Percentiles rank a stretch among this genome's conserved stretches.
These are phyloP conservation scores for Salix brachista DNA, from an alignment of 345 rosid genomes.

Conservation along the genomic window DNA sequence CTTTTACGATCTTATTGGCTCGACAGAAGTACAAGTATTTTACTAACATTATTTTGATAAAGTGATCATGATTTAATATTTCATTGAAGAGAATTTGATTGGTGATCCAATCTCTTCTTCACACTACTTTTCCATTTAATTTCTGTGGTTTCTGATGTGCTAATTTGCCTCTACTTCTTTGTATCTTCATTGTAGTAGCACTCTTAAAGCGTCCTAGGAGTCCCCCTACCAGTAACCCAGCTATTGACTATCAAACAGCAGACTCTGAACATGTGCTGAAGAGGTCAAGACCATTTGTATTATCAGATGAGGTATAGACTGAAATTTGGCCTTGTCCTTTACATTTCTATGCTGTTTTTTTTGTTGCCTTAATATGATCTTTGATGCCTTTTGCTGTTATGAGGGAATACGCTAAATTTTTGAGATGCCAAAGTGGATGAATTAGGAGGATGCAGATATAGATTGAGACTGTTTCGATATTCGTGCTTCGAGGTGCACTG, in stretches of 20 bases:
- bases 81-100: background rate
- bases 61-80: background rate
- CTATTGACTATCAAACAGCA: conserved; percentile 73
- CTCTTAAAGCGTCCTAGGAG: conserved; percentile 71
- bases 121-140: background rate
- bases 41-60: background rate
- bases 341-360: background rate
- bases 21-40: background rate
- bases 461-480: background rate
- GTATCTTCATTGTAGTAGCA: conserved; percentile 33
- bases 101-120: background rate
- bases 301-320: conserved; percentile 59
- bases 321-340: background rate
- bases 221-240: conserved; percentile 48
- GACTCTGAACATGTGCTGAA: conserved; percentile 68
- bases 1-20: background rate
- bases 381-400: background rate
- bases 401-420: background rate
- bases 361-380: background rate
- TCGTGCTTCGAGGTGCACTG: background rate
- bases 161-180: background rate
- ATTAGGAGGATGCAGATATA: background rate
- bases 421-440: conserved; percentile 4
- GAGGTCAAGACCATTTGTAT: conserved; percentile 70
- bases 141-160: background rate